phyloP scores from a whole-genome alignment of 129 eudicot species.

The Pittosporum tobira region DNA sequence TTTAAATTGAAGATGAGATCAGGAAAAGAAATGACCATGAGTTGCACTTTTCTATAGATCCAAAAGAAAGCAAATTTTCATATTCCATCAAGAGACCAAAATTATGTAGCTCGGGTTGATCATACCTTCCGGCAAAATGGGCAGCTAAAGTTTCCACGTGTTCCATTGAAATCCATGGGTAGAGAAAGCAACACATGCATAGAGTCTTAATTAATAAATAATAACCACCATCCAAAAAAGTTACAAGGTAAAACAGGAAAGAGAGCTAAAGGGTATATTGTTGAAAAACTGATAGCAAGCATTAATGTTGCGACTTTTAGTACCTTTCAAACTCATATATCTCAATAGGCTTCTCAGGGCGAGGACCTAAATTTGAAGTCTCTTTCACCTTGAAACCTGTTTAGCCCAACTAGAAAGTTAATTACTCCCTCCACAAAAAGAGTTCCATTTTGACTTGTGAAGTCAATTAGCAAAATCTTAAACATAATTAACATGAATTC shows the following conservation, averaged over 20 bases:
- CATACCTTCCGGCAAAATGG: conserved; percentile 96
- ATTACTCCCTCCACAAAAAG: too few relatives aligned
- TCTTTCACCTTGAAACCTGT: conserved; percentile 68
- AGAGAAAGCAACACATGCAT: conserved; percentile 16
- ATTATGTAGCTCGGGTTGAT: too few relatives aligned
- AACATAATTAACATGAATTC: too few relatives aligned
- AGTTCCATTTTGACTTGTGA: too few relatives aligned
- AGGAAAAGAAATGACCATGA: not conserved
- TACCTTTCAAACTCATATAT: conserved; percentile 95
- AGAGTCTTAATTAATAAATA: conserved; percentile 21
- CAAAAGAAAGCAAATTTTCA: not conserved
- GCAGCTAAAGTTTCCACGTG: conserved; percentile 60
- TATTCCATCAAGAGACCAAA: too few relatives aligned
- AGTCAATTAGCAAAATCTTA: too few relatives aligned
- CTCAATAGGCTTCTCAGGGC: conserved; percentile 89
- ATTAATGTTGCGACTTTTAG: not conserved
- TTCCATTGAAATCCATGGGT: conserved; percentile 17
- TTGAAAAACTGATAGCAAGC: not conserved
- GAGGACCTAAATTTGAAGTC: conserved; percentile 76
- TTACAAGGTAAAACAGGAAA: not conserved
- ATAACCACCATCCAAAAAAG: not conserved
- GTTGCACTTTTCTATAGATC: not conserved
- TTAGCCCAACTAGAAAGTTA: conserved; percentile 12
- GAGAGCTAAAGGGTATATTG: not conserved
- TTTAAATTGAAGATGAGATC: not conserved